Conservation (phyloP, 148 eudicot species). For the Silene latifolia region DNA sequence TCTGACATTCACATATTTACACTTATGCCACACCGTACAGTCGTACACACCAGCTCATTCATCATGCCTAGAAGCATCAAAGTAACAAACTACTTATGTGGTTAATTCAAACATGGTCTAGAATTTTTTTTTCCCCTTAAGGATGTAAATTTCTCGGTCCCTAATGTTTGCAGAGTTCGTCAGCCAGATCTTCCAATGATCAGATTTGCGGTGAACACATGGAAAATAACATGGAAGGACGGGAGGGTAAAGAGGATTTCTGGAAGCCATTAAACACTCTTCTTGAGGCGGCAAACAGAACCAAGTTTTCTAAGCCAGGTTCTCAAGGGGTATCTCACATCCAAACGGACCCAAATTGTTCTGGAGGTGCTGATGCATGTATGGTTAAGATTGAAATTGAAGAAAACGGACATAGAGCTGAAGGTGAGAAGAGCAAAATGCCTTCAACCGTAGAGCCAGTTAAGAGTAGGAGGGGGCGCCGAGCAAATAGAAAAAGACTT, state of each 20-base stretch:
- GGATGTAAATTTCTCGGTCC: neutral
- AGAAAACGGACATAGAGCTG: slow-evolving; percentile 41
- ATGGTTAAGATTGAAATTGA: slow-evolving; percentile 37
- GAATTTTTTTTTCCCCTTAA: neutral
- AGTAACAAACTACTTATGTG: neutral
- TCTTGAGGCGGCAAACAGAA: slow-evolving; percentile 87
- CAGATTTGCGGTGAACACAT: slow-evolving; percentile 37
- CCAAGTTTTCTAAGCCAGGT: slow-evolving; percentile 61
- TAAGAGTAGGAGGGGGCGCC: slow-evolving; percentile 52
- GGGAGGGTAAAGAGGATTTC: slow-evolving; percentile 67
- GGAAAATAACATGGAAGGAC: slow-evolving; percentile 38
- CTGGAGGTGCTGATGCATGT: slow-evolving; percentile 36
- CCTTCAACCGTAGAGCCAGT: slow-evolving; percentile 30
- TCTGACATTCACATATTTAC: neutral
- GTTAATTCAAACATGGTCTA: neutral
- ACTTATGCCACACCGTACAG: neutral
- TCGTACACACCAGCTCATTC: neutral
- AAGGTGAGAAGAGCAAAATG: slow-evolving; percentile 39
- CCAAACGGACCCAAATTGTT: slow-evolving; percentile 41
- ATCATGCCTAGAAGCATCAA: neutral
- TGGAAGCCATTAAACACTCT: slow-evolving; percentile 87
- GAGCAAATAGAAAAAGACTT: slow-evolving; percentile 31
- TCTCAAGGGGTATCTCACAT: slow-evolving; percentile 50
- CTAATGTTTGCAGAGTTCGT: slow-evolving; percentile 46
- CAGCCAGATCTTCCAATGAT: slow-evolving; percentile 47